Evolutionary conservation across 2,329 filamentous ascomycete genomes (phyloP), one percentile per base, ranked within the genome.

Genomic region (Alternaria ethzedia): DNA sequence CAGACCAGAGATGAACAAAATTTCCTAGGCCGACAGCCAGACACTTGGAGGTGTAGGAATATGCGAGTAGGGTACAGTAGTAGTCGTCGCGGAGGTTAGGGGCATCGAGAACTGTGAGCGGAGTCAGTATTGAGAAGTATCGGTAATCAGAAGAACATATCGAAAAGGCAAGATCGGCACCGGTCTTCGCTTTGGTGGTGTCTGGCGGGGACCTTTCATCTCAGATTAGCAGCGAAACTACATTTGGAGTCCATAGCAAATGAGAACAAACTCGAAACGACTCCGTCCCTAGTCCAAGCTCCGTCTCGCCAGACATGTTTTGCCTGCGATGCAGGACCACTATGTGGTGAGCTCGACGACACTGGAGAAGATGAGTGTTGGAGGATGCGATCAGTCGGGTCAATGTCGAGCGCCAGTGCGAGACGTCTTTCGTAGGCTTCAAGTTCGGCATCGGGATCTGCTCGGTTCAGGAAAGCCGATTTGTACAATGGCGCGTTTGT

Each of bases 31-130:
- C 95, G 17, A 98, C 92, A 17, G 93, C 95, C 15, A 99, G 86
- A 13, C 90, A 92, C 57, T 91, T 87, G 54, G 89, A 87, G 8
- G 88, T 91, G 44, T 86, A 80, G 0, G 91, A 97, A 78, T 97
- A 98, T 10, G 96, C 93, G 57, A 99, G 85, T 3, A 94, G 86
- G 0, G 94, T 96, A 81, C 94, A 97, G 78, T 99, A 99, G 78
- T 94, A 99, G 79, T 99, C 95, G 73, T 98, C 94, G 60, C 93
- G 89, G n/a, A 98, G 84, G 55, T 89, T 88, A 3, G 94, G 94
- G 9, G 95, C 95, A 81, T 97, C 93, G 6, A 99, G 85, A 7
- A 97, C 91, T 81, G 89, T 91, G 66, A 10, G n/a, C 23, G 3
- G 15, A 61, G 73, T 85, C 59, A 86, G 76, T 32, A 64, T 52